These are phyloP conservation scores for Avena insularis DNA, from an alignment of 176 grass and related monocot species.

Conservation along the genomic window DNA sequence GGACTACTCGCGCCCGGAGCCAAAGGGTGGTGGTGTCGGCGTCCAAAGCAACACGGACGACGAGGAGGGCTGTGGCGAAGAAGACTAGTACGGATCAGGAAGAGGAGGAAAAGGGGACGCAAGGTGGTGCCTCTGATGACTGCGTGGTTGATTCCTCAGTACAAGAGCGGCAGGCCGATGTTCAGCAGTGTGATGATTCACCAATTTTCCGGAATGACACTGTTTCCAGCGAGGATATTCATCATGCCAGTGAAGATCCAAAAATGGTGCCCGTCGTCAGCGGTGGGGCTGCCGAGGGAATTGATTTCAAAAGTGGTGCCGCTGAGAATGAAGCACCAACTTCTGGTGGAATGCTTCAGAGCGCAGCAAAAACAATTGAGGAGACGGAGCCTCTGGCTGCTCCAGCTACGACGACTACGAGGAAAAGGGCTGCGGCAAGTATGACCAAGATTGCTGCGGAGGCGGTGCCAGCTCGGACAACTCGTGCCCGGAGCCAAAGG, in stretches of 20 bases:
- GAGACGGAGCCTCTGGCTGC: no score
- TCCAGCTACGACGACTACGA: no score
- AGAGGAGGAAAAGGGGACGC: no score
- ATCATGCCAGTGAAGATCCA: not conserved
- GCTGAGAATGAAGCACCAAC: not conserved
- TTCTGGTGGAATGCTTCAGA: not conserved
- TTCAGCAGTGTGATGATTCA: slow-evolving; percentile 4
- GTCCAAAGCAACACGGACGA: no score
- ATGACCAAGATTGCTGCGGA: no score
- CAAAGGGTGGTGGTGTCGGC: no score
- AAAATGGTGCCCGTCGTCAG: not conserved
- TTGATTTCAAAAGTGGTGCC: not conserved
- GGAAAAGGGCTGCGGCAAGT: no score
- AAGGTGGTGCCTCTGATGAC: slow-evolving; percentile 5
- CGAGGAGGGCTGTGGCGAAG: no score
- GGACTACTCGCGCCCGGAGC: no score
- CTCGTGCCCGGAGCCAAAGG: no score
- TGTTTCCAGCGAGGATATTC: not conserved
- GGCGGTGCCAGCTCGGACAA: no score
- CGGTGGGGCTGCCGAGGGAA: not conserved
- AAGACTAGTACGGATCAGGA: no score
- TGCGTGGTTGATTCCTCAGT: not conserved
- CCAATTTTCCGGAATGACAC: not conserved
- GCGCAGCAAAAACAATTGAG: not conserved
- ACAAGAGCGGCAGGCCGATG: slow-evolving; percentile 1